Evolutionary conservation across 441 rosid species (phyloP), one percentile per base, ranked within the genome.

Genomic region (Eruca vesicaria): DNA sequence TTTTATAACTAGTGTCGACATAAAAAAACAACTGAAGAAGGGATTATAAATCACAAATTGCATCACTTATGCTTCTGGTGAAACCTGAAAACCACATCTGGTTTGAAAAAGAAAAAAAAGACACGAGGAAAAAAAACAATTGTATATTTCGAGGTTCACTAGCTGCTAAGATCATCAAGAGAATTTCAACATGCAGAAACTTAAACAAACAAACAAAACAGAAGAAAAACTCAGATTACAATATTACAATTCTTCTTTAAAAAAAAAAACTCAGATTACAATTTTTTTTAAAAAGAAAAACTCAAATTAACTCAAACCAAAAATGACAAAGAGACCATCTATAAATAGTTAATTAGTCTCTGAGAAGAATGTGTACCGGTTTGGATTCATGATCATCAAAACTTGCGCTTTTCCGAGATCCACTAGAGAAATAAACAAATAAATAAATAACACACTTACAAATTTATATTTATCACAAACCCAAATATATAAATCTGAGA

Each of bases 371-470:
- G 53, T 74, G 52, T 57, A 74, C 71, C 77, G 65, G 58, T 55
- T 23, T 26, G 63, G 21, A 19, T 58, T 73, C 52, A 33, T 67
- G 73, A 60, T 59, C 55, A 74, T 74, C 68, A 74, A 75, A 68
- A 62, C 69, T 75, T 69, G 69, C 18, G 58, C 69, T 28, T 67
- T 59, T 38, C 72, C 72, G 66, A 74, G 72, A 74, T 74, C 67
- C 64, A 68, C 64, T 52, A 2, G 69, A 75, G 61, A 32, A 36
- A 68, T 28, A 19, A 43, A 68, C 36, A 19, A 43, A 45, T 14
- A 58, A 1, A 58, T 18, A 56, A n/a, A 50, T 31, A 43, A 21
- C 78, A 74, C 50, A 57, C 35, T 57, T 21, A n/a, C 21, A 58
- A 31, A 5, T 9, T 2, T 7, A 36, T 18, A 68, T 36, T 61